phyloP scores from a whole-genome alignment of 139 green algal species.

The Pleodorina starrii region DNA sequence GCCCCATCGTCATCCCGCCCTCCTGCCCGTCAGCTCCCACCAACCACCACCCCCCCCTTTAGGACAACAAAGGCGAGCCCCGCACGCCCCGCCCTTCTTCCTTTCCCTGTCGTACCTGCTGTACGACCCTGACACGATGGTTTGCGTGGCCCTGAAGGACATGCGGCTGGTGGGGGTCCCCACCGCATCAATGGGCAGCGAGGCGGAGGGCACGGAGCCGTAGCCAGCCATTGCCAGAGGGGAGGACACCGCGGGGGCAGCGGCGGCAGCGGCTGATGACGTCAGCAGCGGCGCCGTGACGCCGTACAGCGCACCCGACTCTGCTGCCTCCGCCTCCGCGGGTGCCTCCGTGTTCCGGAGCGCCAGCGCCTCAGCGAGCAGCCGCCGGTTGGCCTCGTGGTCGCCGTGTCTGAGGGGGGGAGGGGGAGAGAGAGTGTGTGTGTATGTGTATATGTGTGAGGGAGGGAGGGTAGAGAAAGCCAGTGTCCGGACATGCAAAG shows the following conservation, averaged over 20 bases:
- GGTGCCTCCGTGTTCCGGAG: slow-evolving; percentile 36
- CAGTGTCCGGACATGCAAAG: no score
- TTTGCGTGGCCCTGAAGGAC: slow-evolving; percentile 62
- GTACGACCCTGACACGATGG: slow-evolving; percentile 62
- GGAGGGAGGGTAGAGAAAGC: background rate
- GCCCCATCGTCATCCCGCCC: no score
- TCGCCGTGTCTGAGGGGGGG: slow-evolving; percentile 55
- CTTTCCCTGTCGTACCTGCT: slow-evolving; percentile 25
- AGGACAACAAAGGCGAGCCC: no score
- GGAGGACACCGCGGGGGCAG: no score
- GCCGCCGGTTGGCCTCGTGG: slow-evolving; percentile 52
- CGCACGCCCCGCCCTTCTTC: no score
- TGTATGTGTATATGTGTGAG: background rate
- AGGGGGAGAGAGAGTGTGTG: no score
- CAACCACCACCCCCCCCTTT: no score
- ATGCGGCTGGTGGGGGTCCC: background rate
- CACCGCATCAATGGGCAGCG: slow-evolving; percentile 23
- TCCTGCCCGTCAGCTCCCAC: no score
- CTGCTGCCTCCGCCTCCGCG: background rate
- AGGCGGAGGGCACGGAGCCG: background rate
- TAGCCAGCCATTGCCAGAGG: background rate
- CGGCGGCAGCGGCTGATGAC: background rate
- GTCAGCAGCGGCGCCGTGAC: slow-evolving; percentile 15
- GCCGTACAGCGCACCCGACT: background rate
- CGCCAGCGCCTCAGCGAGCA: slow-evolving; percentile 58